Evolutionary conservation across 1,284 basidiomycete species (phyloP).

Genomic region (Singerocomus inundabilis): DNA sequence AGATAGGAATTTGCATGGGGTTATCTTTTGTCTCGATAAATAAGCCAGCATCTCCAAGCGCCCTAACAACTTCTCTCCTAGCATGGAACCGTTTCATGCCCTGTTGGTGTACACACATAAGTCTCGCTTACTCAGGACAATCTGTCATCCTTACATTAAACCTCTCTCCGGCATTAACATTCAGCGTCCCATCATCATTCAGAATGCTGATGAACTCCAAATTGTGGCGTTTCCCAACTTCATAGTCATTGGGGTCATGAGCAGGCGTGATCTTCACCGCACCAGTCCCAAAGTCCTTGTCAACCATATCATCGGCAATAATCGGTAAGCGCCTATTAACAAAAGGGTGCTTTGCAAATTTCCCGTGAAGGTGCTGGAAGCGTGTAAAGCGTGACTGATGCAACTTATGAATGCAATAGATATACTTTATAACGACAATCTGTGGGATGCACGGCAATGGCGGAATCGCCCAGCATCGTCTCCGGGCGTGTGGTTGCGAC

Average conservation of each 20-base stretch:
- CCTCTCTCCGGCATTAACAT: constrained; percentile 80
- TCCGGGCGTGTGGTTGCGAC: constrained; percentile 98
- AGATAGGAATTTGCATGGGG: constrained; percentile 92
- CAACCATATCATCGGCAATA: constrained; percentile 85
- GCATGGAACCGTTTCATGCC: constrained; percentile 98
- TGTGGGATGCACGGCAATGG: constrained; percentile 94
- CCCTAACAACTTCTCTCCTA: constrained; percentile 81
- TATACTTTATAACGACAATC: constrained; percentile 82
- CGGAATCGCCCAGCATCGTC: constrained; percentile 98
- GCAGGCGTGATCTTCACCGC: constrained; percentile 99
- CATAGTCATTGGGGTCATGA: constrained; percentile 97
- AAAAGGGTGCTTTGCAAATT: constrained; percentile 92
- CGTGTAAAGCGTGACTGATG: neutral
- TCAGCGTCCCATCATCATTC: constrained; percentile 97
- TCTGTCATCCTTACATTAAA: constrained; percentile 58
- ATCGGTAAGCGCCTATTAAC: constrained; percentile 86
- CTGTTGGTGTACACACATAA: constrained; percentile 34
- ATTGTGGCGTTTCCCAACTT: constrained; percentile 87
- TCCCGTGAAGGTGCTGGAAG: constrained; percentile 86
- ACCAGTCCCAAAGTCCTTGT: constrained; percentile 97
- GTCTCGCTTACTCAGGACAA: neutral
- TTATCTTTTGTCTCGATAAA: constrained; percentile 95
- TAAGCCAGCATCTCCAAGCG: constrained; percentile 82
- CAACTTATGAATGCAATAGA: neutral
- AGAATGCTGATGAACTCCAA: constrained; percentile 95